Percentiles rank a stretch among this genome's conserved stretches.
phyloP scores from a whole-genome alignment of 371 early-diverging fungal genomes.

The Rhizopus delemar region DNA sequence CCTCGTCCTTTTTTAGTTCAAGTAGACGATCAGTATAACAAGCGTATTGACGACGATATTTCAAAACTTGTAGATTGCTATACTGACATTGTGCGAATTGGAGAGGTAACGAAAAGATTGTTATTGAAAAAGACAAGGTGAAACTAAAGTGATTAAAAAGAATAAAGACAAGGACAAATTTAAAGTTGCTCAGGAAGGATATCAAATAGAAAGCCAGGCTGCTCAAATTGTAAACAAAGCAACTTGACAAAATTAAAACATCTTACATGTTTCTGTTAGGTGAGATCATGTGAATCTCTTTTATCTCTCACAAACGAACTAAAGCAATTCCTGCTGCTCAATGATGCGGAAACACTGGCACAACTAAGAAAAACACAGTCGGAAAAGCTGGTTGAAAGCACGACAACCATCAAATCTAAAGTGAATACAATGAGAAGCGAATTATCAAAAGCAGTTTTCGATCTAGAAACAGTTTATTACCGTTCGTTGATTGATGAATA shows the following conservation, averaged over 20 bases:
- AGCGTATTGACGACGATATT: conserved; percentile 63
- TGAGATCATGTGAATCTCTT: conserved; percentile 65
- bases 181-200: conserved; percentile 72
- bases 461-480: conserved; percentile 49
- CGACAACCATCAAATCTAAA: conserved; percentile 36
- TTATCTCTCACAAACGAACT: conserved; percentile 66
- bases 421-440: conserved; percentile 33
- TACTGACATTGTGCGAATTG: conserved; percentile 62
- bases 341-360: conserved; percentile 68
- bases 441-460: conserved; percentile 40
- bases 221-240: conserved; percentile 64
- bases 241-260: background rate
- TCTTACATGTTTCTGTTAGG: conserved; percentile 28
- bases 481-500: conserved; percentile 35
- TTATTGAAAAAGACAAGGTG: background rate
- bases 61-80: conserved; percentile 63
- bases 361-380: conserved; percentile 39
- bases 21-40: conserved; percentile 66
- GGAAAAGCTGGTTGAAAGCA: conserved; percentile 29
- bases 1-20: conserved; percentile 34
- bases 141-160: conserved; percentile 13
- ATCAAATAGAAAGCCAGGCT: conserved; percentile 69
- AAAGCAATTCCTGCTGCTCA: conserved; percentile 66
- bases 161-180: conserved; percentile 69
- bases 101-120: conserved; percentile 47